Evolutionary conservation across 2,329 filamentous ascomycete species (phyloP), one percentile per base, ranked within the genome.

Genomic region (Pseudodiploospora longispora): DNA sequence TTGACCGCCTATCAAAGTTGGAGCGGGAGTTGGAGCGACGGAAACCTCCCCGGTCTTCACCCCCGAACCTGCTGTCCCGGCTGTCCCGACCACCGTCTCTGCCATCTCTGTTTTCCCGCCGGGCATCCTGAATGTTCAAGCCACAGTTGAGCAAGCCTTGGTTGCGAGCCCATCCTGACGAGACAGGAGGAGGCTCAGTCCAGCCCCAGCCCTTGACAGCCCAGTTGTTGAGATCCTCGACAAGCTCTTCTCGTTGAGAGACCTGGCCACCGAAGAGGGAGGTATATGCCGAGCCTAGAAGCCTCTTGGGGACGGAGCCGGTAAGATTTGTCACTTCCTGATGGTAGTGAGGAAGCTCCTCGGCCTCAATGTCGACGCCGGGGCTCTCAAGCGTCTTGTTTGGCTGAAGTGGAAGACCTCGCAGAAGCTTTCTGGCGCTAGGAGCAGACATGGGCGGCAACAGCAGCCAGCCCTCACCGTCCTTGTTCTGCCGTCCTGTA

Each of bases 401-500:
- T 6, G 70, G 69, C 55, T 78, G 64, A 51, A 88, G 70, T 10
- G 82, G 82, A 10, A 89, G 68, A 4, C 72, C 72, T 5, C 63
- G 59, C 42, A 90, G 71, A 39, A 76, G 67, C 7, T 57, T 54
- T 37, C 75, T 69, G 3, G 77, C 68, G 37, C 66, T 60, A 0
- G 51, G 12, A 6, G 73, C 59, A 53, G 87, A 82, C 10, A 70
- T 56, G 8, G 76, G 62, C 1, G 78, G 68, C 2, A 87, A 50
- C 38, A 91, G 62, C 31, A 90, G 62, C 73, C 78, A 87, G 45
- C 82, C 85, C 56, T 86, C 71, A 37, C 86, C 86, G 52, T 79
- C 71, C 61, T 86, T 85, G 49, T 81, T 79, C 29, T 85, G 85
- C 56, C 87, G 82, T 44, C 75, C 86, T 6, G 86, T 91, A 49